Conservation (phyloP, 345 rosid species). For the Ailanthus altissimus region DNA sequence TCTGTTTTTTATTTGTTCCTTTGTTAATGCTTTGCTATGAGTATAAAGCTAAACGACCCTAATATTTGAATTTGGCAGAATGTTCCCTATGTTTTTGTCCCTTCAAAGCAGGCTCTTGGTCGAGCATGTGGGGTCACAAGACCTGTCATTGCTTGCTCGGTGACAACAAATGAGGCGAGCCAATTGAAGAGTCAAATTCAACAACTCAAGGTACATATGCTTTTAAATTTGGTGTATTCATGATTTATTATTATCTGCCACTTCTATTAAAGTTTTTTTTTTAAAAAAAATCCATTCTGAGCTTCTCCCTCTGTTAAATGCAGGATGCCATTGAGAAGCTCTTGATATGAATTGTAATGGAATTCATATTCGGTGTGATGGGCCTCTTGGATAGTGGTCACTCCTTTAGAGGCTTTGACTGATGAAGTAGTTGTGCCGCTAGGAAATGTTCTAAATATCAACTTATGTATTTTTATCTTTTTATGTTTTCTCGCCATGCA, state of each 20-base stretch:
- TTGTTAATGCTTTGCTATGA: not conserved
- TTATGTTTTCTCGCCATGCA: conserved; percentile 6
- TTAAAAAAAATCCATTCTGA: too few species aligned
- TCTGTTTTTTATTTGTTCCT: not conserved
- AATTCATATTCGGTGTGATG: conserved; percentile 74
- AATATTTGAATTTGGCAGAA: conserved; percentile 52
- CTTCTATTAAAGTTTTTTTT: too few species aligned
- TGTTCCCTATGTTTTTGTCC: conserved; percentile 97
- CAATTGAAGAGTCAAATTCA: conserved; percentile 86
- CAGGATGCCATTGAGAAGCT: conserved; percentile 99
- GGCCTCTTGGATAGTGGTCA: conserved; percentile 59
- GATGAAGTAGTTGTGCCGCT: conserved; percentile 44
- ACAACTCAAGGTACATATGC: conserved; percentile 67
- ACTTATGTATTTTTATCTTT: conserved; percentile 10
- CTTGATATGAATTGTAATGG: conserved; percentile 48
- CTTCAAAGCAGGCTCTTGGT: conserved; percentile 95
- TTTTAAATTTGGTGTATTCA: not conserved
- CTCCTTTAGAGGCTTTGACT: conserved; percentile 67
- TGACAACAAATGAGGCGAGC: conserved; percentile 81
- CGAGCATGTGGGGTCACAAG: conserved; percentile 98
- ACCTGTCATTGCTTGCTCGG: conserved; percentile 90
- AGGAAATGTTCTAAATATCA: conserved; percentile 15
- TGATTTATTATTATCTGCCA: not conserved
- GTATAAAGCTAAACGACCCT: not conserved
- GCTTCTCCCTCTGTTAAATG: conserved; percentile 15